phyloP scores from a whole-genome alignment of 805 yeast species.

The Candida vartiovaarae region DNA sequence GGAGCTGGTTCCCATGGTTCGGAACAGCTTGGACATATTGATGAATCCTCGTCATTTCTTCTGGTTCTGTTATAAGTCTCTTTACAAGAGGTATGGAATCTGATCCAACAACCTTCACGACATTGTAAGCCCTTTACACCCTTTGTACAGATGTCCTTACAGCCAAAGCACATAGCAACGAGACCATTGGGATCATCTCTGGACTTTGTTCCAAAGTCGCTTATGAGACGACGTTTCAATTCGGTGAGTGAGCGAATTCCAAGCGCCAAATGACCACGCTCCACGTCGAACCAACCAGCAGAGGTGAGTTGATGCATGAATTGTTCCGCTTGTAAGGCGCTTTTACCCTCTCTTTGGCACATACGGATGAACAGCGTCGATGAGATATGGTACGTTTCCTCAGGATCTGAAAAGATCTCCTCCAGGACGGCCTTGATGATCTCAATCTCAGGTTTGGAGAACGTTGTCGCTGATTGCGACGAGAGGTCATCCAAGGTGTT shows the following conservation, averaged over 20 bases:
- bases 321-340: constrained; percentile 32
- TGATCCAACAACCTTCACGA: constrained; percentile 24
- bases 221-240: constrained; percentile 36
- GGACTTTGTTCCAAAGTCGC: constrained; percentile 32
- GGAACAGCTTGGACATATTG: background rate
- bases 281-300: constrained; percentile 48
- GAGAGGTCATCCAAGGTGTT: constrained; percentile 30
- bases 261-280: constrained; percentile 26
- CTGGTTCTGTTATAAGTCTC: constrained; percentile 31
- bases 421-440: constrained; percentile 36
- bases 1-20: constrained; percentile 7
- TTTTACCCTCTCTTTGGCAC: constrained; percentile 21
- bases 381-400: constrained; percentile 29
- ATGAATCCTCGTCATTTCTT: constrained; percentile 7
- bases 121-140: constrained; percentile 37
- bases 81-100: constrained; percentile 45
- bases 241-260: constrained; percentile 41
- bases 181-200: constrained; percentile 27
- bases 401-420: constrained; percentile 22
- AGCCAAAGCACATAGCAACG: constrained; percentile 38
- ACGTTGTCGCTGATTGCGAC: constrained; percentile 28
- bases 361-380: constrained; percentile 18
- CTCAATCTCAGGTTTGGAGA: constrained; percentile 33
- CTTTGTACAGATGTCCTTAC: constrained; percentile 45
- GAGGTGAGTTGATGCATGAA: constrained; percentile 35